These are phyloP conservation scores for Nemania sp. DNA, from an alignment of 2,329 filamentous ascomycete species.

Conservation along the genomic window DNA sequence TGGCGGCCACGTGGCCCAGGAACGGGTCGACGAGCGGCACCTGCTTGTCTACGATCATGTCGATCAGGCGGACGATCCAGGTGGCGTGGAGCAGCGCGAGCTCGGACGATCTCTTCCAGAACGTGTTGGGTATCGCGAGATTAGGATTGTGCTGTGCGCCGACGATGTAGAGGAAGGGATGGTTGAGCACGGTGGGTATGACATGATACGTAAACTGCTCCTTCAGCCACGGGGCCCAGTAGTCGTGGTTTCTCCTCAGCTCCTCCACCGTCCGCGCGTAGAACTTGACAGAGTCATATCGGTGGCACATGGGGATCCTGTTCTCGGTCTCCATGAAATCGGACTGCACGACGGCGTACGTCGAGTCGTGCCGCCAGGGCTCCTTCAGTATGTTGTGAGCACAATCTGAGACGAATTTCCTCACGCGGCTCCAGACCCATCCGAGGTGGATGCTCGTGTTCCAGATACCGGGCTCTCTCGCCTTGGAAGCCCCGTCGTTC, in stretches of 20 bases:
- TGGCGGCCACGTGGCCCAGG: constrained; percentile 26
- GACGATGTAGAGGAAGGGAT: constrained; percentile 30
- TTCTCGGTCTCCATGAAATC: constrained; percentile 31
- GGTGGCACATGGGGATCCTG: constrained; percentile 29
- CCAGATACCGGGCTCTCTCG: constrained; percentile 26
- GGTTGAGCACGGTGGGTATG: constrained; percentile 30
- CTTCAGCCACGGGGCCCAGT: constrained; percentile 27
- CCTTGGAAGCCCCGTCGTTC: constrained; percentile 15
- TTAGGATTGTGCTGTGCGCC: constrained; percentile 28
- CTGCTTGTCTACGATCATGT: constrained; percentile 30
- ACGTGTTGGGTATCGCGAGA: constrained; percentile 28
- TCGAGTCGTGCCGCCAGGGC: constrained; percentile 28
- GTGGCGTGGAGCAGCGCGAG: constrained; percentile 28
- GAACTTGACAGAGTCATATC: constrained; percentile 31
- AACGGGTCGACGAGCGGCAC: constrained; percentile 28
- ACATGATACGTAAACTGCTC: constrained; percentile 29
- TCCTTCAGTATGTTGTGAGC: constrained; percentile 28
- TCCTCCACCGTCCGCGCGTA: constrained; percentile 28
- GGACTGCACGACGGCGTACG: constrained; percentile 28
- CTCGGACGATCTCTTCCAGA: constrained; percentile 29
- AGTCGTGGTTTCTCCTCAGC: constrained; percentile 24
- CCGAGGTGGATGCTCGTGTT: constrained; percentile 26
- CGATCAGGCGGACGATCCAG: constrained; percentile 30
- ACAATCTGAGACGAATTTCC: constrained; percentile 29
- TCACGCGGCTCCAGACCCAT: constrained; percentile 29